These are phyloP conservation scores for Pseudopyrenochaeta lycopersici DNA, from an alignment of 2,329 filamentous ascomycete genomes.

Conservation along the genomic window DNA sequence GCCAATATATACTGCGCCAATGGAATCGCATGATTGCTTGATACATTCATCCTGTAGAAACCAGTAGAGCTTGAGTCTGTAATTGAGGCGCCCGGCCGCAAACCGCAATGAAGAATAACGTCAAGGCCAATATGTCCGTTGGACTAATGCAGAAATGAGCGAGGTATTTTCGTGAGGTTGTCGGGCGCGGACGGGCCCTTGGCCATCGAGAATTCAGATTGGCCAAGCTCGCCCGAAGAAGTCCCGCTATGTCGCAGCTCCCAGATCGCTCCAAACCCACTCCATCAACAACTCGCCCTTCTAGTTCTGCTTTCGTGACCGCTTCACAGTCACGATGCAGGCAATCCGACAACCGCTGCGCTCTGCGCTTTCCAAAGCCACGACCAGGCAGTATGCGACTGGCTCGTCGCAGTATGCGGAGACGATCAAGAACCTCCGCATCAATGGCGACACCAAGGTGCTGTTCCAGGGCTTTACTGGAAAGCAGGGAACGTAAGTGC, in stretches of 20 bases:
- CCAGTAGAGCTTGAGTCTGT: too few species aligned
- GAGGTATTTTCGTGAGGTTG: slow-evolving; percentile 24
- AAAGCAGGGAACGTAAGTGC: slow-evolving; percentile 81
- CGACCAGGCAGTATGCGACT: slow-evolving; percentile 81
- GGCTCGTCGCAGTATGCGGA: slow-evolving; percentile 64
- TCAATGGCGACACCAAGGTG: slow-evolving; percentile 93
- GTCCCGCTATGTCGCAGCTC: slow-evolving; percentile 33
- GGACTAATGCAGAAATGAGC: not conserved
- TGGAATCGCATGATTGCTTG: too few species aligned
- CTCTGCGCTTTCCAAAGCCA: slow-evolving; percentile 73
- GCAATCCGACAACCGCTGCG: slow-evolving; percentile 78
- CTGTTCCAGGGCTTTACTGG: slow-evolving; percentile 98
- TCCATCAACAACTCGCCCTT: slow-evolving; percentile 26
- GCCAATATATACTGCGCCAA: too few species aligned
- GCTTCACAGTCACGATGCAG: slow-evolving; percentile 73
- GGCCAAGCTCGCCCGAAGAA: slow-evolving; percentile 31
- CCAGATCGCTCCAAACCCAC: slow-evolving; percentile 22
- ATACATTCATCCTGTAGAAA: too few species aligned
- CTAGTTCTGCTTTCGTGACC: slow-evolving; percentile 37
- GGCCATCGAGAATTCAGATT: slow-evolving; percentile 19
- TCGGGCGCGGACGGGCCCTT: slow-evolving; percentile 23
- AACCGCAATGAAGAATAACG: too few species aligned
- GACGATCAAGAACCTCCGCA: slow-evolving; percentile 77
- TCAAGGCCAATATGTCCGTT: not conserved
- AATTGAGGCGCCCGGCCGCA: too few species aligned